phyloP scores from a whole-genome alignment of 164 flowering plant species.

The Platanus orientalis region DNA sequence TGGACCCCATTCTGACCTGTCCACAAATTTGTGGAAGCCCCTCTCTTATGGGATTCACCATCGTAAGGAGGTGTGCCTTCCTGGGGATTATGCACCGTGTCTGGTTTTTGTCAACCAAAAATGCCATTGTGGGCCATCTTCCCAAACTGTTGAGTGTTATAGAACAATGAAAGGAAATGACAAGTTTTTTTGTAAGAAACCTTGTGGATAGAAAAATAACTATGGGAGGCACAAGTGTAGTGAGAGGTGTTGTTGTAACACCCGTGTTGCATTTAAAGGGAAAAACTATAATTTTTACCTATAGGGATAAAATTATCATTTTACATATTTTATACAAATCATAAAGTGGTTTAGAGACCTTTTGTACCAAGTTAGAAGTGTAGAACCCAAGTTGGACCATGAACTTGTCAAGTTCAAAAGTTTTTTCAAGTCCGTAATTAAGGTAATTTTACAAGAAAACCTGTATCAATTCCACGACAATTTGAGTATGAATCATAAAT shows the following conservation, averaged over 20 bases:
- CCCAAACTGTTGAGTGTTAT: conserved; percentile 68
- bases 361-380: too few species aligned
- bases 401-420: too few species aligned
- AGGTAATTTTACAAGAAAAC: too few species aligned
- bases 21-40: conserved; percentile 49
- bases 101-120: conserved; percentile 56
- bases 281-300: too few species aligned
- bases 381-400: too few species aligned
- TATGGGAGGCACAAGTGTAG: conserved; percentile 97
- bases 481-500: too few species aligned
- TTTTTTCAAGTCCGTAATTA: too few species aligned
- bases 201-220: conserved; percentile 84
- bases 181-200: conserved; percentile 61
- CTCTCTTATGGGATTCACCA: conserved; percentile 54
- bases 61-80: conserved; percentile 71
- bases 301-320: too few species aligned
- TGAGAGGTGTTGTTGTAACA: conserved; percentile 95
- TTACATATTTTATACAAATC: too few species aligned
- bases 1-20: conserved; percentile 85
- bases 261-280: too few species aligned
- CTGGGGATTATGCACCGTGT: conserved; percentile 72
- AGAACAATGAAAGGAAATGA: conserved; percentile 38
- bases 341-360: too few species aligned
- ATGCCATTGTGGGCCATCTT: conserved; percentile 84
- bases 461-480: too few species aligned